phyloP scores from a whole-genome alignment of 306 rosid genomes.

The Dalbergia cochinchinensis region DNA sequence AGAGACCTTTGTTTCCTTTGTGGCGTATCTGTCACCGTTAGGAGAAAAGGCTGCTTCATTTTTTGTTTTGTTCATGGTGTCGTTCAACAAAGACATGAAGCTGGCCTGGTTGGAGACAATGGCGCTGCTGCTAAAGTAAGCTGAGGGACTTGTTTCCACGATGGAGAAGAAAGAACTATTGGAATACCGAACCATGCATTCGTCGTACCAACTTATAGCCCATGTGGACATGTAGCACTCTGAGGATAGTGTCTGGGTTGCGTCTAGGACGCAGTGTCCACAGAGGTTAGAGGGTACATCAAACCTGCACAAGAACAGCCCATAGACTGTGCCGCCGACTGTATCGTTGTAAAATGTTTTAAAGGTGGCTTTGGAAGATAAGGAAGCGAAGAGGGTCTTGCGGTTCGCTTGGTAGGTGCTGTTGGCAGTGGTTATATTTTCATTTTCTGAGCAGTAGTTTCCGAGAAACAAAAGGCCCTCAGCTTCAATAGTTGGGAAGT shows the following conservation, averaged over 20 bases:
- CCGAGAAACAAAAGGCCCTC: too few relatives aligned
- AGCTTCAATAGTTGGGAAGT: not conserved
- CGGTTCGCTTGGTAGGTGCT: not conserved
- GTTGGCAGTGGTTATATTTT: not conserved
- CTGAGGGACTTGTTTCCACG: not conserved
- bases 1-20: not conserved
- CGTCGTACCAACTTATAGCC: not conserved
- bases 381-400: not conserved
- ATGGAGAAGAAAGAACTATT: not conserved
- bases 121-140: accelerated
- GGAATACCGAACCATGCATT: not conserved
- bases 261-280: not conserved
- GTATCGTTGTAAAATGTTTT: constrained; percentile 3
- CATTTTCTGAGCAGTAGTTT: not conserved
- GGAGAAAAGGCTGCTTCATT: not conserved
- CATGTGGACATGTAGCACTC: not conserved
- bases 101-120: not conserved
- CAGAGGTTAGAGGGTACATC: constrained; percentile 10
- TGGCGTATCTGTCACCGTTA: not conserved
- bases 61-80: not conserved
- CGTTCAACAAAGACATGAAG: too few relatives aligned
- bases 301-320: constrained; percentile 20
- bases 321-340: not conserved
- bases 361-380: constrained; percentile 4
- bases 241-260: not conserved